Evolutionary conservation across 805 yeast genomes (phyloP).

Genomic region (Starmerella khaoyaiensis): DNA sequence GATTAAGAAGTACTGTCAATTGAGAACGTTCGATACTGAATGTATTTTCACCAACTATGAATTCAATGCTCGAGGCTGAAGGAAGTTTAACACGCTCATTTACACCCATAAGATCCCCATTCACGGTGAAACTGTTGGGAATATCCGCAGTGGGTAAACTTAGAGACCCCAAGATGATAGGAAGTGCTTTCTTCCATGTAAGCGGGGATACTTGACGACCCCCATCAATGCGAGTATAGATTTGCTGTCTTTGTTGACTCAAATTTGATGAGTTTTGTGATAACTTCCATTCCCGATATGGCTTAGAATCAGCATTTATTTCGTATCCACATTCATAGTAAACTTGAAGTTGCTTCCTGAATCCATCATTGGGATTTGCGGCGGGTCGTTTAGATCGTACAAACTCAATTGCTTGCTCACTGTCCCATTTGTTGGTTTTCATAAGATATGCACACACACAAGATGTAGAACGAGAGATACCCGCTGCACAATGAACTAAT

Average conservation of each 20-base stretch:
- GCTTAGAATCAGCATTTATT: slow-evolving; percentile 23
- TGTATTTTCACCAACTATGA: not conserved
- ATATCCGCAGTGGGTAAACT: not conserved
- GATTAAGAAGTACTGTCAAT: slow-evolving; percentile 13
- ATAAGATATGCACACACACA: slow-evolving; percentile 79
- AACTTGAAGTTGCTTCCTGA: slow-evolving; percentile 55
- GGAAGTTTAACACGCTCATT: slow-evolving; percentile 13
- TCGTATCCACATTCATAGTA: slow-evolving; percentile 37
- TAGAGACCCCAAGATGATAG: not conserved
- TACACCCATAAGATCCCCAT: slow-evolving; percentile 5
- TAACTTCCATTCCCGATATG: slow-evolving; percentile 33
- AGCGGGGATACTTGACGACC: no score
- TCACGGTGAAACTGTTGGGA: slow-evolving; percentile 1
- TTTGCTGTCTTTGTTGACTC: slow-evolving; percentile 1
- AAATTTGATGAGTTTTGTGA: slow-evolving; percentile 24
- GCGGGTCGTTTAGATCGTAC: slow-evolving; percentile 50
- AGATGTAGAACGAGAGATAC: slow-evolving; percentile 81
- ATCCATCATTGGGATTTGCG: slow-evolving; percentile 62
- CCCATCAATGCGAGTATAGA: slow-evolving; percentile 34
- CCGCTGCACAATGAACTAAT: slow-evolving; percentile 57
- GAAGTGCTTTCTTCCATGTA: slow-evolving; percentile 20
- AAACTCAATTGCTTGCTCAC: slow-evolving; percentile 58
- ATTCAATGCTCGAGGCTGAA: not conserved
- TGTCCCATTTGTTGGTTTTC: slow-evolving; percentile 48
- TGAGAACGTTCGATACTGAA: slow-evolving; percentile 1